Conservation (phyloP, 176 grass and related monocot genomes). For the Oryza rufipogon region DNA sequence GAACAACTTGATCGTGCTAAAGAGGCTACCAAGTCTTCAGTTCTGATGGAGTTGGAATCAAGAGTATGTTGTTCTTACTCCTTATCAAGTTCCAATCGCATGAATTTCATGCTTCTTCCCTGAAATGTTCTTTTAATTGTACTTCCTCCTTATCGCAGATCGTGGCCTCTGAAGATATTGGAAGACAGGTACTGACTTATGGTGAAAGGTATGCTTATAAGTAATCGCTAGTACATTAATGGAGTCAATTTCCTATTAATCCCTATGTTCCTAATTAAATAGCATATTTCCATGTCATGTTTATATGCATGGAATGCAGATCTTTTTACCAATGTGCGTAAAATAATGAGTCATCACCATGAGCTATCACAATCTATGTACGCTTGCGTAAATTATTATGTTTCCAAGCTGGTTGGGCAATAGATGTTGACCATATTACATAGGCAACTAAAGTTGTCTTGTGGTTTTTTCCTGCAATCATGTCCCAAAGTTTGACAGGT, state of each 20-base stretch:
- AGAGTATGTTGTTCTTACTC: conserved; percentile 51
- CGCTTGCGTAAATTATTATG: not conserved
- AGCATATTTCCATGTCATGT: not conserved
- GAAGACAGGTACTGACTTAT: conserved; percentile 81
- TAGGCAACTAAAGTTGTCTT: conserved; percentile 8
- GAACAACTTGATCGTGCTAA: conserved; percentile 85
- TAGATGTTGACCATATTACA: not conserved
- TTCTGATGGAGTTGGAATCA: conserved; percentile 95
- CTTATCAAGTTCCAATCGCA: conserved; percentile 13
- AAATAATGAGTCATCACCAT: not conserved
- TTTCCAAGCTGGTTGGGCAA: conserved; percentile 17
- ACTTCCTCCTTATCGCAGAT: conserved; percentile 42
- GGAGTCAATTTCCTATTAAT: not conserved
- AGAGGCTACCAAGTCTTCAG: conserved; percentile 76
- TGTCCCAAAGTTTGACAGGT: not conserved
- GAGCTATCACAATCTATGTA: not conserved
- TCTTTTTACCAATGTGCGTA: not conserved
- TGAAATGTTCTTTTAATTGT: conserved; percentile 23
- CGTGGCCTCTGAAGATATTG: conserved; percentile 88
- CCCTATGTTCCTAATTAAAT: not conserved
- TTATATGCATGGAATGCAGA: not conserved
- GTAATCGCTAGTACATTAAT: not conserved
- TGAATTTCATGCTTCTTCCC: not conserved
- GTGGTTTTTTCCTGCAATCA: not conserved
- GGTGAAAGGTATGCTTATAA: conserved; percentile 63